phyloP scores from a whole-genome alignment of 1,284 basidiomycete genomes.

The Naganishia liquefaciens region DNA sequence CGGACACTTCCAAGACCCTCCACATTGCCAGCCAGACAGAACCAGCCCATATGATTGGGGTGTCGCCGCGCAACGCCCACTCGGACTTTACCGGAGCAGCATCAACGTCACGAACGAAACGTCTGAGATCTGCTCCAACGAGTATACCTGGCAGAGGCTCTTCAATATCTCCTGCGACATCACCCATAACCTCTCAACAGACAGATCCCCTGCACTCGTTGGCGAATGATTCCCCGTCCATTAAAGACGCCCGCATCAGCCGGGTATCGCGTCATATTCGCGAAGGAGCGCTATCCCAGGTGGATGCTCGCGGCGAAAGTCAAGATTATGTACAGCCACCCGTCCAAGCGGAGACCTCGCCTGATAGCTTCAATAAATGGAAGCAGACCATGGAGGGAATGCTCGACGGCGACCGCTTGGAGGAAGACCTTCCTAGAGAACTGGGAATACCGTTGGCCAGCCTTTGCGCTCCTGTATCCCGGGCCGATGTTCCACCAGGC shows the following conservation, averaged over 20 bases:
- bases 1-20: too few species aligned
- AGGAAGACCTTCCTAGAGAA: conserved; percentile 42
- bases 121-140: not conserved
- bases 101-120: not conserved
- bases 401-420: conserved; percentile 42
- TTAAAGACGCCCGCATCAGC: not conserved
- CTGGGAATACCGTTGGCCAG: conserved; percentile 44
- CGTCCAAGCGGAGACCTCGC: conserved; percentile 1
- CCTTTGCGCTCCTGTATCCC: conserved; percentile 1
- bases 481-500: not conserved
- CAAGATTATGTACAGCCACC: not conserved
- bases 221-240: too few species aligned
- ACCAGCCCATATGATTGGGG: too few species aligned
- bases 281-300: conserved; percentile 16
- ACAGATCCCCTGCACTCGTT: not conserved
- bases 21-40: too few species aligned
- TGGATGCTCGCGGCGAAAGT: not conserved
- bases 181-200: not conserved
- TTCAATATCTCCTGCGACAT: not conserved
- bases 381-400: conserved; percentile 48
- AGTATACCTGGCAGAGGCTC: conserved; percentile 1
- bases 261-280: conserved; percentile 13
- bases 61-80: not conserved
- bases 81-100: not conserved
- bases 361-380: conserved; percentile 34